A percentile compares a stretch with the other conserved stretches of the same genome.
phyloP scores from a whole-genome alignment of 2,329 filamentous ascomycete species.

The Harringtonia aguacate region DNA sequence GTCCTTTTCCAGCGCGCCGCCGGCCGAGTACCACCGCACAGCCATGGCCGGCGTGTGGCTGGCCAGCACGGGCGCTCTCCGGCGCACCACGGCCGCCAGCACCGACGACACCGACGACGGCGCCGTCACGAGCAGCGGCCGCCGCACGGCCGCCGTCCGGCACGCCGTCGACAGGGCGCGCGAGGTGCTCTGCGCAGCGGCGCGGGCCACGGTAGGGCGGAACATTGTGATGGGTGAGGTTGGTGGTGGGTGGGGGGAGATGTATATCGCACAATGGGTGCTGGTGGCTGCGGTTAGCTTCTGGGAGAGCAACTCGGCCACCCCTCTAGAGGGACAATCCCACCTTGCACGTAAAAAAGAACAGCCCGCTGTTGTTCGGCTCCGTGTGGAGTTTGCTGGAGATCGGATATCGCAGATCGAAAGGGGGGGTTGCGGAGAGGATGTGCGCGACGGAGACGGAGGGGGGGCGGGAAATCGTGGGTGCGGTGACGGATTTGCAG shows the following conservation, averaged over 20 bases:
- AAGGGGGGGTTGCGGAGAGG: too few species aligned
- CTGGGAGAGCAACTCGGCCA: too few species aligned
- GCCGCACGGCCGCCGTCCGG: not conserved
- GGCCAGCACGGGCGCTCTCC: constrained; percentile 25
- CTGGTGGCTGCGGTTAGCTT: too few species aligned
- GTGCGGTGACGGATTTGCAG: not conserved
- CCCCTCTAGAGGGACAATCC: too few species aligned
- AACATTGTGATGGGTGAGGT: constrained; percentile 57
- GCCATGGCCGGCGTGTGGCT: constrained; percentile 34
- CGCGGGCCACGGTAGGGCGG: constrained; percentile 52
- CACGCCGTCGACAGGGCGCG: not conserved
- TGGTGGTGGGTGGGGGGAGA: not conserved
- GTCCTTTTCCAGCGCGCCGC: constrained; percentile 48
- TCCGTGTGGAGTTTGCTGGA: too few species aligned
- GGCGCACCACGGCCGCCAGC: constrained; percentile 23
- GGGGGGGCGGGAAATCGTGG: not conserved
- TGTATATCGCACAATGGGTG: not conserved
- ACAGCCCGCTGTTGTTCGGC: too few species aligned
- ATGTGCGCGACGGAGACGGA: not conserved
- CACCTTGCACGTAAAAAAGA: too few species aligned
- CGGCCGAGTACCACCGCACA: constrained; percentile 79
- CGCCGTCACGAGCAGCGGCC: not conserved
- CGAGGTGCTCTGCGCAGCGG: constrained; percentile 27
- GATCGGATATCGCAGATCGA: too few species aligned
- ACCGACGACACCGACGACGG: not conserved